Evolutionary conservation across 495 filamentous ascomycete species (phyloP), one percentile per base, ranked within the genome.

Genomic region (Penicillium parvum): DNA sequence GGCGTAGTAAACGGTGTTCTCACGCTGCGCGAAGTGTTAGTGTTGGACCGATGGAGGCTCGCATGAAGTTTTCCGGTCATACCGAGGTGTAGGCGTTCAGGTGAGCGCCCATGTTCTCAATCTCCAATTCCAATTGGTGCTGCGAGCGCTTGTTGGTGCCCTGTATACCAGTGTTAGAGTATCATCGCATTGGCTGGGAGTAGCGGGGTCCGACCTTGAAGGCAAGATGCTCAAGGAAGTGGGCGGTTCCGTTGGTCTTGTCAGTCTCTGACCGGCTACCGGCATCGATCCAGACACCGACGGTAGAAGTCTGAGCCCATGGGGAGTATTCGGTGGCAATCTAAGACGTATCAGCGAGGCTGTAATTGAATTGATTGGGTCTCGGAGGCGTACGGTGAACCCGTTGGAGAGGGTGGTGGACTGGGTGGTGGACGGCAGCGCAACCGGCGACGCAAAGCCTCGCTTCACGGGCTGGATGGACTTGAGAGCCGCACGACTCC

Each of bases 1-100:
- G 71, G 94, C 92, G 69, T 96, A 99, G 79, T 99, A 98, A 62
- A 97, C 92, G 52, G 92, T 98, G 78, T 95, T 96, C 74, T 98
- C 92, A 59, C 92, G 85, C 88, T 96, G 59, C 35, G 39, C 11
- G 40, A 12, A 18, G 61, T 64, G 72, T 74, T 56, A 64, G 58
- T 52, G 22, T 26, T 33, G n/a, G 8, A 39, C 16, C 23, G 29
- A 21, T 39, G 14, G 27, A 23, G n/a, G 41, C 20, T 28, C 50
- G 29, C 28, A 34, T 32, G 45, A 14, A 14, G 41, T 49, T 56
- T 60, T 52, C 53, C 57, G 45, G 55, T 73, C 85, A 51, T 85
- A 96, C 91, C 75, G 91, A 96, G 59, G 92, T 99, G 77, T 99
- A 99, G 57, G 92, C 92, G 69, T 99, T 99, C 48, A 99, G 82